Base-by-base conservation (phyloP, 1,284 basidiomycete genomes). In the Naganishia sp. region DNA sequence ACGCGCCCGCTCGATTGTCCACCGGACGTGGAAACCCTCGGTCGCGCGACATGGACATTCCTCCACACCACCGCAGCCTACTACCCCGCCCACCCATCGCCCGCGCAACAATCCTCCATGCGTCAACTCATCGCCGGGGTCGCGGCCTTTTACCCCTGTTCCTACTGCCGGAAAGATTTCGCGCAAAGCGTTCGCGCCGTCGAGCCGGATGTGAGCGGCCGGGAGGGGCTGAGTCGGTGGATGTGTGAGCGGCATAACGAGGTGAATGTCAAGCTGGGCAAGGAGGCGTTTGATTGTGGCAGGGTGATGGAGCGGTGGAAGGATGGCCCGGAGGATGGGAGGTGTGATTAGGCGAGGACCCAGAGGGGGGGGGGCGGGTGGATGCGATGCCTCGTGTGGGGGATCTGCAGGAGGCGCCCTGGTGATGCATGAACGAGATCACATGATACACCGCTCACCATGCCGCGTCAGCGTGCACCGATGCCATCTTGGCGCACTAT, bases 41-140 rank as follows among this genome's bases (percentile, higher is more conserved):
- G 94, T 6, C 86, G 87, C 58, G 88, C 94, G 55, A 95, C 94
- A 3, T 97, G 94, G 94, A 90, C 92, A 21, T 96, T 97, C 84
- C 83, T 97, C 43, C 94, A 97, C 76, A 88, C 92, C 1, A 89
- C 93, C 3, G 92, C 92, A 0, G 90, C 94, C 18, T 94, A 96
- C 79, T 96, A 94, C 79, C 93, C 94, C n/a, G 84, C 88, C 31
- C 78, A 81, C 31, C 90, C 94, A 0, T 85, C 86, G 0, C 81
- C 86, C 0, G 80, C 80, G 5, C 90, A 94, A 71, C 87, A 90
- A 68, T 83, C 84, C 25, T 87, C 89, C 69, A 94, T 96, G 91
- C 81, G 90, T 45, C 83, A 83, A 69, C 84, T 97, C 21, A 81
- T 97, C 13, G 84, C 84, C 54, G 83, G 91, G 0, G 77, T 97